A percentile compares a stretch with the other conserved stretches of the same genome.
Evolutionary conservation across 768 basidiomycete species (phyloP).

Genomic region (Termitomyces sp.): DNA sequence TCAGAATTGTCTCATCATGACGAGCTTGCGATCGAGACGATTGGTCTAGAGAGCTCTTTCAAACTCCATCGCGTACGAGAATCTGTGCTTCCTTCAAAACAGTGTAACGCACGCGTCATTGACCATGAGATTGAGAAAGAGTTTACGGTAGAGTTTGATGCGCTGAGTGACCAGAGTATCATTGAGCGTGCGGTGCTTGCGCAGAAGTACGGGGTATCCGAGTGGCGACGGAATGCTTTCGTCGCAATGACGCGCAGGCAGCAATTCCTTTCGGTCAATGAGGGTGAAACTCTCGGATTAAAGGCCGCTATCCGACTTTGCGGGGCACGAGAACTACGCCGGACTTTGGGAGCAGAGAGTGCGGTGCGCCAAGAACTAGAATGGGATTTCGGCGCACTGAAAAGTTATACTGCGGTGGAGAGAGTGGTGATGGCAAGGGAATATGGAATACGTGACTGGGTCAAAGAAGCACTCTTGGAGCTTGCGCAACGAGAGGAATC

Average conservation of each 20-base stretch:
- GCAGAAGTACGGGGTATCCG: constrained; percentile 3
- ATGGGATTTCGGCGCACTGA: neutral
- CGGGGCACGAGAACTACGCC: constrained; percentile 2
- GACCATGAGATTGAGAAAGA: neutral
- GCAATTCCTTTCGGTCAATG: neutral
- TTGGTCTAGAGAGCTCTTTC: constrained; percentile 8
- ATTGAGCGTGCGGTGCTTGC: constrained; percentile 7
- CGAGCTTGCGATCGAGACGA: neutral
- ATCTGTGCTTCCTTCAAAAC: neutral
- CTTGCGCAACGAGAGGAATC: neutral
- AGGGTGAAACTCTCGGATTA: constrained; percentile 8
- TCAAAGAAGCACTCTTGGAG: constrained; percentile 1
- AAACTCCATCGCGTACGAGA: constrained; percentile 11
- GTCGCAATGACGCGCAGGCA: constrained; percentile 1
- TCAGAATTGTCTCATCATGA: constrained; percentile 1
- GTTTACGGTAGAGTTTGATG: neutral
- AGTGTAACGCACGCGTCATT: neutral
- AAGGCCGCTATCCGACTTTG: constrained; percentile 12
- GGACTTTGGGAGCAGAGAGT: neutral
- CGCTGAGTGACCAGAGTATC: neutral
- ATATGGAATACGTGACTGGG: constrained; percentile 8
- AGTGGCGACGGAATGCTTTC: constrained; percentile 12
- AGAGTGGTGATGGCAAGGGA: constrained; percentile 7
- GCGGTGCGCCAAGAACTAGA: constrained; percentile 1
- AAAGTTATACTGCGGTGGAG: neutral